Evolutionary conservation across 306 rosid genomes (phyloP).

Genomic region (Argentina anserina): DNA sequence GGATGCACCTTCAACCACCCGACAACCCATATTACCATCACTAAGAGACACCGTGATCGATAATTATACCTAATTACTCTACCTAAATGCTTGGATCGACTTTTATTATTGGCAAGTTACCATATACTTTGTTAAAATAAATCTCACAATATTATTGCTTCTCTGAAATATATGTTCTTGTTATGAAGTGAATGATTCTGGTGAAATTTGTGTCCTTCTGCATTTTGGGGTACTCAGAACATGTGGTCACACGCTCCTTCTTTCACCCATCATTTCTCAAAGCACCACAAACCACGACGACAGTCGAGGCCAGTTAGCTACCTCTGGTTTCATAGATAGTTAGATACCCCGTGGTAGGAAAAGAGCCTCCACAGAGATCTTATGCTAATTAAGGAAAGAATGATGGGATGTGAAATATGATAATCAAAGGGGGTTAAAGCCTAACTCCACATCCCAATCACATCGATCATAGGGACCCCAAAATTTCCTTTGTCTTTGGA

Average conservation of each 20-base stretch:
- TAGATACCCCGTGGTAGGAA: too few species aligned
- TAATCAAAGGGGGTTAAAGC: constrained; percentile 21
- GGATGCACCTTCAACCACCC: constrained; percentile 12
- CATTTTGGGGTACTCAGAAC: too few species aligned
- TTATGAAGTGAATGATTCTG: neutral
- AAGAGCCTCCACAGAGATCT: neutral
- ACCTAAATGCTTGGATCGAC: neutral
- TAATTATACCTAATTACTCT: neutral
- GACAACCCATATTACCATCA: constrained; percentile 16
- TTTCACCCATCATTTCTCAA: neutral
- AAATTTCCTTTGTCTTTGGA: constrained; percentile 57
- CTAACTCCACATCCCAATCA: constrained; percentile 26
- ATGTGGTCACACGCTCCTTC: too few species aligned
- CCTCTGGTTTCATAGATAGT: neutral
- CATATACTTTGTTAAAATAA: neutral
- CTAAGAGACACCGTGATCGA: neutral
- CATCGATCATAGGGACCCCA: constrained; percentile 29
- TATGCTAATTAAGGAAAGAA: constrained; percentile 37
- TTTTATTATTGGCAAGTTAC: neutral
- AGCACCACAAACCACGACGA: neutral
- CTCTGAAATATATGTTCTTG: neutral
- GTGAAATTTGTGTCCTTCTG: too few species aligned
- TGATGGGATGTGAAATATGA: constrained; percentile 12
- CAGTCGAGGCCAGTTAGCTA: neutral
- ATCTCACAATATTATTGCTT: neutral